Conservation (phyloP, 352 stramenopile genomes). For the Globisporangium heterothallicum region DNA sequence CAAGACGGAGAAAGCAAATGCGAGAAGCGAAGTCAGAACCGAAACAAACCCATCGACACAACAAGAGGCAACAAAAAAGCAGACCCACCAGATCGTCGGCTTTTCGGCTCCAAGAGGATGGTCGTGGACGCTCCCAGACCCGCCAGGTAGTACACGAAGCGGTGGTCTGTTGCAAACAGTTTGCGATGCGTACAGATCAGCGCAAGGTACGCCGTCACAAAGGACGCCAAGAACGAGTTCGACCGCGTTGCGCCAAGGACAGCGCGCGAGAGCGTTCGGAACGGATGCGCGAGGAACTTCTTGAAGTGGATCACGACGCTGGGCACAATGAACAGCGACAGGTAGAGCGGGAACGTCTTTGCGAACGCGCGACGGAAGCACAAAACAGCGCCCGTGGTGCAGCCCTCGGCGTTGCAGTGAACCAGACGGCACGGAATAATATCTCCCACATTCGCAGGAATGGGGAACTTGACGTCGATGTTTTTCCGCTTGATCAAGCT, state of each 20-base stretch:
- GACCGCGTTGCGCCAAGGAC: slow-evolving; percentile 66
- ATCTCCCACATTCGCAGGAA: slow-evolving; percentile 18
- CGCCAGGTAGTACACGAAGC: slow-evolving; percentile 70
- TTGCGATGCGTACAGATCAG: slow-evolving; percentile 56
- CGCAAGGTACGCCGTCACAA: slow-evolving; percentile 65
- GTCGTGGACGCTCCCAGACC: slow-evolving; percentile 57
- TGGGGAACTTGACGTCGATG: slow-evolving; percentile 23
- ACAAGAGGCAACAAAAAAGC: not conserved
- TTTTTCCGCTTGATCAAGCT: slow-evolving; percentile 38
- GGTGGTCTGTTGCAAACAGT: slow-evolving; percentile 56
- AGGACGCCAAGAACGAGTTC: slow-evolving; percentile 71
- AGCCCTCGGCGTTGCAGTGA: slow-evolving; percentile 47
- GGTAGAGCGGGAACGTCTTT: slow-evolving; percentile 73
- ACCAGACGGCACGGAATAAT: slow-evolving; percentile 59
- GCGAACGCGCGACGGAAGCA: slow-evolving; percentile 59
- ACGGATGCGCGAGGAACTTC: slow-evolving; percentile 58
- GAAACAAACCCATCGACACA: no score
- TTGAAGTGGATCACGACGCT: slow-evolving; percentile 80
- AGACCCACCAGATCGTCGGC: slow-evolving; percentile 58
- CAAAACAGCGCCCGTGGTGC: slow-evolving; percentile 33
- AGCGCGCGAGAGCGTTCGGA: slow-evolving; percentile 45
- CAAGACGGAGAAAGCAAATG: slow-evolving; percentile 2
- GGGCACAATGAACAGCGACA: slow-evolving; percentile 83
- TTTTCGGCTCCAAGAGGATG: slow-evolving; percentile 78
- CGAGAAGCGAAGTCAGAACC: not conserved